Evolutionary conservation across 2,329 filamentous ascomycete species (phyloP).

Genomic region (Xylariaceae sp.): DNA sequence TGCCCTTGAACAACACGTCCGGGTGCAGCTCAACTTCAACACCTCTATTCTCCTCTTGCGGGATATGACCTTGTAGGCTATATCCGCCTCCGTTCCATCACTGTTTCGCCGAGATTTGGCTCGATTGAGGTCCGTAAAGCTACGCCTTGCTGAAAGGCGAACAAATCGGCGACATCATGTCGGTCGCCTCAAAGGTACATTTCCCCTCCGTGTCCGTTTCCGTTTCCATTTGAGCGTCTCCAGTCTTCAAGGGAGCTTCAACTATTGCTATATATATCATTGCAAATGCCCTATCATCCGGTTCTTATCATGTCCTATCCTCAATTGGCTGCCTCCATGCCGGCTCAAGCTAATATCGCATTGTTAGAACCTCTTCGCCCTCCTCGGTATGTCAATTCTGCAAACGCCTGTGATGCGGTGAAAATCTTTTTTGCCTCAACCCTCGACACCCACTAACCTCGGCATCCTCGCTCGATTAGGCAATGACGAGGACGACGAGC

Average conservation of each 20-base stretch:
- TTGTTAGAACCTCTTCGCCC: constrained; percentile 87
- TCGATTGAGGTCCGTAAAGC: constrained; percentile 34
- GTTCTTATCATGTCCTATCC: not conserved
- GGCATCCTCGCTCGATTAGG: constrained; percentile 40
- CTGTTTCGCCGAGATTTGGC: constrained; percentile 24
- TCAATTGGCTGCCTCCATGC: constrained; percentile 10
- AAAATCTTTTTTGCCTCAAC: constrained; percentile 21
- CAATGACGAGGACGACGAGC: constrained; percentile 65
- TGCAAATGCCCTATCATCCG: not conserved
- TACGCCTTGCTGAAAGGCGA: constrained; percentile 51
- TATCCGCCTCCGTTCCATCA: constrained; percentile 31
- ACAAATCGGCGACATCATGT: constrained; percentile 55
- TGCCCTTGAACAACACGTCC: constrained; percentile 15
- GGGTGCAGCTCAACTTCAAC: constrained; percentile 19
- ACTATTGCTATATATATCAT: not conserved
- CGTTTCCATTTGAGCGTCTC: not conserved
- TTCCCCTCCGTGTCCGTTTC: constrained; percentile 4
- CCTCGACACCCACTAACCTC: constrained; percentile 25
- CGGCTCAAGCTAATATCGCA: constrained; percentile 26
- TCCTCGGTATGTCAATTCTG: constrained; percentile 74
- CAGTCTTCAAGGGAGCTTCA: not conserved
- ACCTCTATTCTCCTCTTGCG: constrained; percentile 16
- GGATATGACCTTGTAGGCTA: constrained; percentile 38
- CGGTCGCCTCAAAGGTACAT: constrained; percentile 58
- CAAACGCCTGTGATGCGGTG: constrained; percentile 24